Evolutionary conservation across 768 basidiomycete species (phyloP), one percentile per base, ranked within the genome.

Genomic region (Ramaria sp.): DNA sequence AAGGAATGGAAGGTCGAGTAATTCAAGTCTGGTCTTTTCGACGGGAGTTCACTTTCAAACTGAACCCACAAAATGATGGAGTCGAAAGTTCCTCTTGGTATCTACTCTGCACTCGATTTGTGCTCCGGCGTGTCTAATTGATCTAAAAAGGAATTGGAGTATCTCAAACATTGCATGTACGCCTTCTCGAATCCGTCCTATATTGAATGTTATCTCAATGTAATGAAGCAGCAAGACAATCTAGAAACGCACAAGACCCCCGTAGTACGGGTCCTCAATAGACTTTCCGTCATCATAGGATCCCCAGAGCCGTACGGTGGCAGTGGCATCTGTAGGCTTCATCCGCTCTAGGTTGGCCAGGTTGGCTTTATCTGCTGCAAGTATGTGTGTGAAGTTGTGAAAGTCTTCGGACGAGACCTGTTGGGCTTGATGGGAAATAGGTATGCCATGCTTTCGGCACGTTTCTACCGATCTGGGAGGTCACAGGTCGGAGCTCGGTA

Each of bases 191-290:
- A 95, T 2, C 78, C 88, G 58, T 71, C 71, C 83, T 86, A 63
- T 7, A 7, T 37, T 37, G 1, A 50, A 51, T 20, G 37, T 51
- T n/a, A 59, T 24, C 46, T 17, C 27, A 50, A 43, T 4, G 38
- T 59, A 17, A 39, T 22, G 48, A 7, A 30, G 24, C 38, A 43
- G n/a, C 30, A 37, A 15, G 19, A 19, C 6, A 17, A 43, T 39
- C 22, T 22, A 20, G 41, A 52, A 19, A 69, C 80, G 65, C 66
- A 85, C 83, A 31, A 74, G 71, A 34, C 80, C 80, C 12, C 83
- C 87, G 60, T 89, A 92, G 68, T 92, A 95, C 5, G 93, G 93
- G 67, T 95, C 93, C 11, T 76, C 74, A 60, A 96, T 91, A 17
- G 83, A 75, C 63, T 78, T 78, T 48, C 74, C 72, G 65, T 88